Evolutionary conservation across 169 alveolate species (phyloP).

Genomic region (Cryptosporidium sp.): DNA sequence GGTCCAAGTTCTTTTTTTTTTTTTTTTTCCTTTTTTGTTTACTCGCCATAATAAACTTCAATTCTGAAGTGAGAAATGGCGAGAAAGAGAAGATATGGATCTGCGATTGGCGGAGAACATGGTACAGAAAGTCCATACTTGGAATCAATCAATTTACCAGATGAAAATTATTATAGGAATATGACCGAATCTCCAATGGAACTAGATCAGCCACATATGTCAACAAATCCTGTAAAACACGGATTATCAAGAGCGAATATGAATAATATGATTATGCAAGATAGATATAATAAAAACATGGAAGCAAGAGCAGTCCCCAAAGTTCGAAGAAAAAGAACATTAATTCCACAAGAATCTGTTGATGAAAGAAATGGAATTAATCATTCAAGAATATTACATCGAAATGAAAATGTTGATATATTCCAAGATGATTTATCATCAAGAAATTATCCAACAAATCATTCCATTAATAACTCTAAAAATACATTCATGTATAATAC

Average conservation of each 20-base stretch:
- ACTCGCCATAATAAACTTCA: background rate
- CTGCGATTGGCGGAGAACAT: conserved; percentile 18
- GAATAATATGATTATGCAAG: conserved; percentile 43
- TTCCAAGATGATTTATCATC: conserved; percentile 63
- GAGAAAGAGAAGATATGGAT: conserved; percentile 65
- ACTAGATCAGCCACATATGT: conserved; percentile 52
- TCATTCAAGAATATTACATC: background rate
- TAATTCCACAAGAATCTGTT: conserved; percentile 13
- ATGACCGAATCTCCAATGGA: conserved; percentile 66
- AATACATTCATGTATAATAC: conserved; percentile 24
- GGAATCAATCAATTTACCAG: conserved; percentile 53
- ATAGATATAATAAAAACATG: conserved; percentile 6
- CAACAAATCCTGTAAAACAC: conserved; percentile 62
- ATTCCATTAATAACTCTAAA: background rate
- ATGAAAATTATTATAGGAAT: conserved; percentile 70
- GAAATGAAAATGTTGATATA: conserved; percentile 26
- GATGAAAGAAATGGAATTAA: background rate
- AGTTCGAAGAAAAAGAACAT: conserved; percentile 34
- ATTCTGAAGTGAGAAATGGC: conserved; percentile 23
- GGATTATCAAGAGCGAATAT: conserved; percentile 24
- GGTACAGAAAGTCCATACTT: conserved; percentile 30
- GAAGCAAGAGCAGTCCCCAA: conserved; percentile 12
- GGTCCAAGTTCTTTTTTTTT: background rate
- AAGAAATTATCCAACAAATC: background rate
- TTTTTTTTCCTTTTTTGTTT: background rate